Evolutionary conservation across 2,329 filamentous ascomycete genomes (phyloP).

Genomic region (Trichoderma arundinaceum): DNA sequence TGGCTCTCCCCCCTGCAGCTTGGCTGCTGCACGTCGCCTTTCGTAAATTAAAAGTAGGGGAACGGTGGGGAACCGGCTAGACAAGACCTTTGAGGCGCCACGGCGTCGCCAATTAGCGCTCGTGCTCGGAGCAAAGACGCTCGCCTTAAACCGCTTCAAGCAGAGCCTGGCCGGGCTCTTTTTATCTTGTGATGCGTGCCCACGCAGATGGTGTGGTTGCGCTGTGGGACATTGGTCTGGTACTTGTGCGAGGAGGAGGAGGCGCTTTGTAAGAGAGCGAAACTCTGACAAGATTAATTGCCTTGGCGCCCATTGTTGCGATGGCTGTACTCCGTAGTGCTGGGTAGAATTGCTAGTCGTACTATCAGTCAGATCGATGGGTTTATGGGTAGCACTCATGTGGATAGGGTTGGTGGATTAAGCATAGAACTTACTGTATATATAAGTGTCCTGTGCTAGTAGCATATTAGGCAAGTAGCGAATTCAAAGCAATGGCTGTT

Average conservation of each 20-base stretch:
- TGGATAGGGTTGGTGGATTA: background rate
- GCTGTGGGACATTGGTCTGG: background rate
- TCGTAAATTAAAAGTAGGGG: conserved; percentile 31
- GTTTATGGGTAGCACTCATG: background rate
- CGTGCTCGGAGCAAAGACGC: conserved; percentile 2
- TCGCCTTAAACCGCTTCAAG: conserved; percentile 22
- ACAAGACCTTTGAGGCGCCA: background rate
- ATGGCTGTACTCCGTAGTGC: no score
- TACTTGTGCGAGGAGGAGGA: background rate
- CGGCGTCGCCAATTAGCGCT: conserved; percentile 26
- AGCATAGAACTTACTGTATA: background rate
- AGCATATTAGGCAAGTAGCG: conserved; percentile 2
- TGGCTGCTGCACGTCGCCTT: conserved; percentile 28
- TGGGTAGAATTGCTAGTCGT: background rate
- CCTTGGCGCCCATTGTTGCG: background rate
- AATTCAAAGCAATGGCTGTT: background rate
- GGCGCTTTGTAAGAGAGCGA: background rate
- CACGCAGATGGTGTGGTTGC: conserved; percentile 26
- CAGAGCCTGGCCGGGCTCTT: background rate
- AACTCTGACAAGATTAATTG: background rate
- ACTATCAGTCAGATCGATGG: background rate
- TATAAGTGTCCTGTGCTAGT: background rate
- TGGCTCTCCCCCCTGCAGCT: conserved; percentile 16
- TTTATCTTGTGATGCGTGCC: conserved; percentile 24
- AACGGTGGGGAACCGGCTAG: conserved; percentile 15